These are phyloP conservation scores for Aspergillus biplanus DNA, from an alignment of 495 filamentous ascomycete genomes.

Conservation along the genomic window DNA sequence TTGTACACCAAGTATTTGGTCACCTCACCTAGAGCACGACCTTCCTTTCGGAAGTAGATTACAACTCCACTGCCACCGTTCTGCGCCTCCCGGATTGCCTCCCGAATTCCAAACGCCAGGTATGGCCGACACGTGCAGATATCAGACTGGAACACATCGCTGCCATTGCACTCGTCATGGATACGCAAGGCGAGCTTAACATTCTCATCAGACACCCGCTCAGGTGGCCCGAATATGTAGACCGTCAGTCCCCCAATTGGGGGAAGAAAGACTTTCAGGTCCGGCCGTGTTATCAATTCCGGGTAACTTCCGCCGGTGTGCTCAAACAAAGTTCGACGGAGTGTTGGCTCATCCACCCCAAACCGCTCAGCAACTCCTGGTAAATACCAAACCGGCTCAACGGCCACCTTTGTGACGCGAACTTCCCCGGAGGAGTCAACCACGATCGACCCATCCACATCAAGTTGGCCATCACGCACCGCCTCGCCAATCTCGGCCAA, in stretches of 20 bases:
- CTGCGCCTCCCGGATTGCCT: conserved; percentile 96
- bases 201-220: conserved; percentile 87
- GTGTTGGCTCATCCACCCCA: conserved; percentile 86
- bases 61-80: conserved; percentile 93
- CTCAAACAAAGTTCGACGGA: conserved; percentile 88
- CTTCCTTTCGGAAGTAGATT: conserved; percentile 99
- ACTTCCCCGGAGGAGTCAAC: conserved; percentile 82
- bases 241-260: conserved; percentile 96
- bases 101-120: conserved; percentile 93
- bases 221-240: conserved; percentile 94
- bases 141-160: conserved; percentile 97
- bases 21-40: conserved; percentile 92
- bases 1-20: conserved; percentile 98
- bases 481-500: conserved; percentile 90
- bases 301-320: conserved; percentile 93
- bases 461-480: conserved; percentile 74
- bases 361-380: conserved; percentile 95
- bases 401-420: conserved; percentile 94
- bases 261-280: conserved; percentile 95
- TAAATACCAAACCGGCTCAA: conserved; percentile 95
- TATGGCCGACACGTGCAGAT: conserved; percentile 98
- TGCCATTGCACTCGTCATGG: conserved; percentile 97
- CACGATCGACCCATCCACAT: conserved; percentile 90
- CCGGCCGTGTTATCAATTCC: conserved; percentile 86
- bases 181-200: conserved; percentile 85